Evolutionary conservation across 1,284 basidiomycete species (phyloP).

Genomic region (Trichosporon inkin): DNA sequence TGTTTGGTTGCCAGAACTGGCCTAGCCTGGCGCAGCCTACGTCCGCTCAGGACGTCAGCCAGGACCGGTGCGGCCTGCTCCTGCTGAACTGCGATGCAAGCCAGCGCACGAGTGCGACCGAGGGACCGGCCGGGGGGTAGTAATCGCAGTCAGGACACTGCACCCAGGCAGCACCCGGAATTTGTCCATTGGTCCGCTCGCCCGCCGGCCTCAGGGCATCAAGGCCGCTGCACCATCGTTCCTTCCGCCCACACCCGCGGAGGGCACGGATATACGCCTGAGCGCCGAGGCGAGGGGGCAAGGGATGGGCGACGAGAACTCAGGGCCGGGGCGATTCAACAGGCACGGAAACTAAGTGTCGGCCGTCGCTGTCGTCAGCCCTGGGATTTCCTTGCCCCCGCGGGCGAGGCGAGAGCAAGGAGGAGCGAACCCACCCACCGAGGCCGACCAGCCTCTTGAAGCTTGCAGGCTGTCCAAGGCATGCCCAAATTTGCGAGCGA

Average conservation of each 20-base stretch:
- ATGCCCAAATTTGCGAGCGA: too few relatives aligned
- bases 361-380: slow-evolving; percentile 7
- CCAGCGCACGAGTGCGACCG: slow-evolving; percentile 2
- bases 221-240: background rate
- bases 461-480: too few relatives aligned
- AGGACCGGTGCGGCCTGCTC: background rate
- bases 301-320: background rate
- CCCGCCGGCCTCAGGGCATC: background rate
- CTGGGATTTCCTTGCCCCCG: background rate
- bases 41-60: background rate
- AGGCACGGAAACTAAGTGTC: slow-evolving; percentile 9
- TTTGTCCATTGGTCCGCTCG: slow-evolving; percentile 5
- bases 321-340: background rate
- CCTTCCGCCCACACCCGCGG: slow-evolving; percentile 7
- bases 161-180: background rate
- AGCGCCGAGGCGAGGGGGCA: background rate
- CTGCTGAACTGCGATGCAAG: background rate
- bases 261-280: background rate
- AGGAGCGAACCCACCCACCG: too few relatives aligned
- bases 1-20: slow-evolving; percentile 4
- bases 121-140: background rate
- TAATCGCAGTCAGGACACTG: slow-evolving; percentile 5
- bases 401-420: background rate
- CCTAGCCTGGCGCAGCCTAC: background rate
- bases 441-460: too few relatives aligned